Evolutionary conservation across 225 moss, liverwort and hornwort genomes (phyloP), one percentile per base, ranked within the genome.

Genomic region (Rhytidiadelphus loreus): DNA sequence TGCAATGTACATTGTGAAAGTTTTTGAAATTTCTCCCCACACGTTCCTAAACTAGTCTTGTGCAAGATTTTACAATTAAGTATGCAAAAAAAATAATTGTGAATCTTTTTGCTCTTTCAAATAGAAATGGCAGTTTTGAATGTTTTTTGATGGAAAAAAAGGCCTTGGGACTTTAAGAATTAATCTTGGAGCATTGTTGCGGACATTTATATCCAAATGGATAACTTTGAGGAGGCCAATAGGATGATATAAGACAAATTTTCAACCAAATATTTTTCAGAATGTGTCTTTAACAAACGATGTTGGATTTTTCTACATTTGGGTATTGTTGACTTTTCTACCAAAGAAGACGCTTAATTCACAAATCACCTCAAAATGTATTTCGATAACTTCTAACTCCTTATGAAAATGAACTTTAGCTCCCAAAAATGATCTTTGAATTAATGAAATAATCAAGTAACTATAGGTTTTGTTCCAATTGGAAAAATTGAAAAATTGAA

Each of bases 201-300:
- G 1, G 2, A 6, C 29, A 29, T 46, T 28, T 72, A 11, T 73
- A 18, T 46, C 30, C 6, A 4, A n/a, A 29, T 0, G 0, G 0
- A 46, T 17, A 46, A 29, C 17, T 46, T 46, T 0, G 1, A 4
- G 6, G 4, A 46, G 1, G 7, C 30, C 30, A 73, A 28, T 29
- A 29, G 16, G 29, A 46, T 29, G 18, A 29, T 46, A 6, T 17
- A 10, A 73, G 17, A 29, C 3, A 29, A 44, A 73, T 3, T 46
- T 46, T 44, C 10, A 29, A 17, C 46, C 11, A 73, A 72, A 28
- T 25, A 0, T 16, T 6, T 29, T 44, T 17, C 0, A 2, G 4
- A 3, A 18, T 18, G 14, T 44, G 17, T 2, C 3, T 17, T 17
- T 4, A 44, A 2, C 0, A 0, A 2, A 73, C 29, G 29, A 4